A percentile compares a stretch with the other conserved stretches of the same genome.
These are phyloP conservation scores for Leucoagaricus sp. DNA, from an alignment of 1,284 basidiomycete species.

Conservation along the genomic window DNA sequence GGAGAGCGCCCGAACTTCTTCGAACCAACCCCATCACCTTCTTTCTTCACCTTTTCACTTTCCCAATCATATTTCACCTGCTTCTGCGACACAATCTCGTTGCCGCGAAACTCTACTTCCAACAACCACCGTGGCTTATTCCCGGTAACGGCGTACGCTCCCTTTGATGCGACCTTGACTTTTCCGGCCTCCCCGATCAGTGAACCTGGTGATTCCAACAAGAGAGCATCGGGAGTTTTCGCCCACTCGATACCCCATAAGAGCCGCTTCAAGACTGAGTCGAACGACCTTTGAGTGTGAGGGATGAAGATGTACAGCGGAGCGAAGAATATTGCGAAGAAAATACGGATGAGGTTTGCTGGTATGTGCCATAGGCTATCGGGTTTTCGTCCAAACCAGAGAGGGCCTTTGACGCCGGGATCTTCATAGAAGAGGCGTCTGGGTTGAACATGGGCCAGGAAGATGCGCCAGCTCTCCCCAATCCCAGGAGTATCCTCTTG, in stretches of 20 bases:
- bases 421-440: constrained; percentile 2
- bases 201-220: background rate
- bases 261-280: background rate
- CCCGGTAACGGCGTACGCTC: constrained; percentile 10
- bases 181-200: background rate
- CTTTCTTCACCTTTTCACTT: background rate
- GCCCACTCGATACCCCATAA: constrained; percentile 7
- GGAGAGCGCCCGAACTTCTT: background rate
- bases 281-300: background rate
- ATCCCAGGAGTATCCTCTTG: background rate
- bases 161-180: background rate
- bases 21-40: background rate
- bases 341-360: background rate
- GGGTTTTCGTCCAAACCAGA: constrained; percentile 2
- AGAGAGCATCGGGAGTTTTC: constrained; percentile 3
- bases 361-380: background rate
- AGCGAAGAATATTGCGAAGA: background rate
- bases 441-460: constrained; percentile 1
- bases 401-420: constrained; percentile 5
- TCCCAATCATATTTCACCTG: background rate
- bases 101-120: constrained; percentile 1
- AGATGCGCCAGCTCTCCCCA: constrained; percentile 2
- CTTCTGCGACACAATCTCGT: background rate
- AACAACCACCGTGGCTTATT: constrained; percentile 3
- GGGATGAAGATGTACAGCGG: background rate